phyloP scores from a whole-genome alignment of 257 asterid genomes.

The Ehretia macrophylla region DNA sequence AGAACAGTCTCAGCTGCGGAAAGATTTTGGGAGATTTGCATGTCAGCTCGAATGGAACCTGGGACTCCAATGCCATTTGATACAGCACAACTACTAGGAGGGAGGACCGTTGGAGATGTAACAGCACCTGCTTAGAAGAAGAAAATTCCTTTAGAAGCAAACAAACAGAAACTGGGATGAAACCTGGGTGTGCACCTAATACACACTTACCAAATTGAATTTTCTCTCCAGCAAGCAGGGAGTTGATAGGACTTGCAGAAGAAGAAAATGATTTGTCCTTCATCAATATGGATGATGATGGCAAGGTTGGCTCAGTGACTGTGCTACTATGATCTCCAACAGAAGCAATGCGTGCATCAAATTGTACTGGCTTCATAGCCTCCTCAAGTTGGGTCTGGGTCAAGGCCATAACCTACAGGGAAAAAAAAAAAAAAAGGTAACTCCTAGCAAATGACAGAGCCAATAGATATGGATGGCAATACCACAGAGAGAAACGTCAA shows the following conservation, averaged over 20 bases:
- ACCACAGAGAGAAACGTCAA: neutral
- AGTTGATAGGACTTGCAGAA: slow-evolving; percentile 78
- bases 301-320: slow-evolving; percentile 48
- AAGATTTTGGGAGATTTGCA: slow-evolving; percentile 52
- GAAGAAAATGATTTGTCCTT: slow-evolving; percentile 67
- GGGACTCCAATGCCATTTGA: slow-evolving; percentile 75
- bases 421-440: slow-evolving; percentile 18
- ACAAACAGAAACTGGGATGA: neutral
- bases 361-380: slow-evolving; percentile 74
- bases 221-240: slow-evolving; percentile 94
- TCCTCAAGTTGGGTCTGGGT: slow-evolving; percentile 91
- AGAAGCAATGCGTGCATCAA: slow-evolving; percentile 54
- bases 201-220: slow-evolving; percentile 77
- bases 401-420: slow-evolving; percentile 79
- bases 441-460: neutral
- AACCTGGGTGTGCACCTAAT: neutral
- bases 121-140: slow-evolving; percentile 65
- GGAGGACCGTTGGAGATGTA: slow-evolving; percentile 83
- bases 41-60: slow-evolving; percentile 72
- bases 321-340: slow-evolving; percentile 62
- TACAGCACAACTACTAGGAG: slow-evolving; percentile 55
- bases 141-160: slow-evolving; percentile 9
- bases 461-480: neutral
- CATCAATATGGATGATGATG: slow-evolving; percentile 47
- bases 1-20: slow-evolving; percentile 56